Evolutionary conservation across 352 stramenopile species (phyloP).

Genomic region (Lagenidium giganteum): DNA sequence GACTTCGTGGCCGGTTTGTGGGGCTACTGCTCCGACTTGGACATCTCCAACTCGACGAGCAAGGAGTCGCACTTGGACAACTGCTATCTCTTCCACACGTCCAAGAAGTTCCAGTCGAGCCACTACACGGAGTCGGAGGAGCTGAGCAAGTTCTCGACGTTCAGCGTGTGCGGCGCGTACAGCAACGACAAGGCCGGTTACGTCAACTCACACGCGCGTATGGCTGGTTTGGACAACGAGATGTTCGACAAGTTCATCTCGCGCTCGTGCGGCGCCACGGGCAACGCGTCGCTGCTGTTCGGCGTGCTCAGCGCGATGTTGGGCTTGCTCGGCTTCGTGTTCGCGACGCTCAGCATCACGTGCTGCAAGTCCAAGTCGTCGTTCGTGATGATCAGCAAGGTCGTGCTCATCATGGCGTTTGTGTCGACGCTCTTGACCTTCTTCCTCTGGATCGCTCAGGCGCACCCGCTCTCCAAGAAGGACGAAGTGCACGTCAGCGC

Average conservation of each 20-base stretch:
- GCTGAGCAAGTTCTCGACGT: slow-evolving; percentile 40
- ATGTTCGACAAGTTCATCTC: slow-evolving; percentile 59
- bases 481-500: slow-evolving; percentile 53
- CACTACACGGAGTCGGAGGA: slow-evolving; percentile 26
- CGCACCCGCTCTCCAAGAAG: slow-evolving; percentile 39
- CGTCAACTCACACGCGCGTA: slow-evolving; percentile 23
- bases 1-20: slow-evolving; percentile 14
- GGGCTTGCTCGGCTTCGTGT: slow-evolving; percentile 40
- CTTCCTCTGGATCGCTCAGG: slow-evolving; percentile 49
- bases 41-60: slow-evolving; percentile 19
- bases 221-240: slow-evolving; percentile 36
- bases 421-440: slow-evolving; percentile 48
- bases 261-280: slow-evolving; percentile 45
- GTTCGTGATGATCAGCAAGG: slow-evolving; percentile 43
- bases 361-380: slow-evolving; percentile 69
- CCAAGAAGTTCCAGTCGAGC: slow-evolving; percentile 40
- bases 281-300: slow-evolving; percentile 38
- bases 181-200: slow-evolving; percentile 31
- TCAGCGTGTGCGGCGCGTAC: slow-evolving; percentile 60
- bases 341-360: slow-evolving; percentile 49
- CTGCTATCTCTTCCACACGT: slow-evolving; percentile 73
- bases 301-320: slow-evolving; percentile 29
- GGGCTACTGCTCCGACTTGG: slow-evolving; percentile 38
- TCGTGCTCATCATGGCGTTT: slow-evolving; percentile 35
- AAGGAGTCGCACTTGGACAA: slow-evolving; percentile 43